phyloP scores from a whole-genome alignment of 2,329 filamentous ascomycete genomes.

The Cladophialophora carrionii region DNA sequence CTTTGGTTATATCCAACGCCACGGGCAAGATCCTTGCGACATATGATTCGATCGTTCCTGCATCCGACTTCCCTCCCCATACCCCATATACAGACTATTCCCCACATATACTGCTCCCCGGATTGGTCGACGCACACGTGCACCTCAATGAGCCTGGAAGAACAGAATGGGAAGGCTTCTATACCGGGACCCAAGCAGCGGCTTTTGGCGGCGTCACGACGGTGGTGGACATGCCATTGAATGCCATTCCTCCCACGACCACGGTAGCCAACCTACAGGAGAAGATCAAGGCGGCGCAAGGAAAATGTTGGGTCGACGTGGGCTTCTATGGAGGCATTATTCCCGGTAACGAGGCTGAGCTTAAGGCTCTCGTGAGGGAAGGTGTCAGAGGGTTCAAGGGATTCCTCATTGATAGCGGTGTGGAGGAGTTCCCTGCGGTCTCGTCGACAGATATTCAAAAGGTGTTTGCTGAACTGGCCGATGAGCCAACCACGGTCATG shows the following conservation, averaged over 20 bases:
- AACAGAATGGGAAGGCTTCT: slow-evolving; percentile 98
- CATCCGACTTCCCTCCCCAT: slow-evolving; percentile 71
- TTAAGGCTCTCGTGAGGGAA: slow-evolving; percentile 77
- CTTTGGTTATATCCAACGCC: slow-evolving; percentile 73
- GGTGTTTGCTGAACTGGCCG: slow-evolving; percentile 78
- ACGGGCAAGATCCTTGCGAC: slow-evolving; percentile 86
- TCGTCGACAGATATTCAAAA: slow-evolving; percentile 74
- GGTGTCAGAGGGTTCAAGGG: slow-evolving; percentile 97
- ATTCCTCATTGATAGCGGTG: slow-evolving; percentile 94
- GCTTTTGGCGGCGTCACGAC: slow-evolving; percentile 96
- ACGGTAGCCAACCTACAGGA: slow-evolving; percentile 79
- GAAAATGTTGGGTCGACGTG: slow-evolving; percentile 98
- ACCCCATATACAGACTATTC: slow-evolving; percentile 81
- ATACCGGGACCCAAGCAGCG: slow-evolving; percentile 88
- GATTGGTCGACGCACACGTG: slow-evolving; percentile 93
- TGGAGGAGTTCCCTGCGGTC: slow-evolving; percentile 95
- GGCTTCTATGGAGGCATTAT: slow-evolving; percentile 96
- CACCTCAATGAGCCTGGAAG: slow-evolving; percentile 96
- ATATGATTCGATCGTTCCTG: slow-evolving; percentile 72
- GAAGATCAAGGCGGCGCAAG: slow-evolving; percentile 80
- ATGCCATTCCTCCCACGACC: slow-evolving; percentile 94
- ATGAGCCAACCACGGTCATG: slow-evolving; percentile 88
- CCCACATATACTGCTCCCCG: slow-evolving; percentile 81
- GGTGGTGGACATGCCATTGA: slow-evolving; percentile 95
- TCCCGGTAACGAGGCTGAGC: slow-evolving; percentile 79